Base-by-base conservation (phyloP, 2,329 filamentous ascomycete genomes). In the Cladosporium sp. region DNA sequence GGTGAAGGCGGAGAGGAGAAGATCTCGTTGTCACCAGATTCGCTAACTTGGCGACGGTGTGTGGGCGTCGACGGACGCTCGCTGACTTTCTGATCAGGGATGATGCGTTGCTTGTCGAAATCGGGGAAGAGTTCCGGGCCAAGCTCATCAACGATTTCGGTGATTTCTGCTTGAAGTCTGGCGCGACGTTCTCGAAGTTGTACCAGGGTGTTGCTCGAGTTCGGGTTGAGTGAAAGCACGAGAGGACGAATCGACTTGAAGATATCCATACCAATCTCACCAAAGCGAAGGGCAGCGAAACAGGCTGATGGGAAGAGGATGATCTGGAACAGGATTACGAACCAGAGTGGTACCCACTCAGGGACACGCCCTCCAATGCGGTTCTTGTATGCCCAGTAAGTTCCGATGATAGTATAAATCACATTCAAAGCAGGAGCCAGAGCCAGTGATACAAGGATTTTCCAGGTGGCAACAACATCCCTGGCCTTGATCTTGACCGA, bases 181-280 rank as follows among this genome's bases (percentile, higher is more conserved):
- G 86, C 89, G 62, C 95, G 88, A 67, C 87, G 84, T 70, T 86
- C 81, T 66, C 92, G 88, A 60, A 99, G 85, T 72, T 89, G 90
- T 68, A 91, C 86, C 58, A 99, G 87, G 66, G 90, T 92, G 80
- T 93, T 96, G 76, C 88, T 90, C 1, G 91, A 94, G 5, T 88
- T 88, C 1, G 95, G 95, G 72, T 91, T 90, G 73, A 98, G 85
- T 69, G 91, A 95, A 37, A 97, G 84, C 55, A 96, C 83, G 11
- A 99, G 86, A 6, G 95, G 95, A 11, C 92, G 88, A 18, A 99
- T 85, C 0, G 94, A 98, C 80, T 98, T 99, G 81, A 95, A 83
- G 65, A 99, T 97, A 75, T 99, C 95, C 93, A 99, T 97, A 62
- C 94, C 95, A n/a, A 96, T 90, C 80, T 99, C 95, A 56, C 95